phyloP scores from a whole-genome alignment of 257 asterid genomes.

The Primulina huaijiensis region DNA sequence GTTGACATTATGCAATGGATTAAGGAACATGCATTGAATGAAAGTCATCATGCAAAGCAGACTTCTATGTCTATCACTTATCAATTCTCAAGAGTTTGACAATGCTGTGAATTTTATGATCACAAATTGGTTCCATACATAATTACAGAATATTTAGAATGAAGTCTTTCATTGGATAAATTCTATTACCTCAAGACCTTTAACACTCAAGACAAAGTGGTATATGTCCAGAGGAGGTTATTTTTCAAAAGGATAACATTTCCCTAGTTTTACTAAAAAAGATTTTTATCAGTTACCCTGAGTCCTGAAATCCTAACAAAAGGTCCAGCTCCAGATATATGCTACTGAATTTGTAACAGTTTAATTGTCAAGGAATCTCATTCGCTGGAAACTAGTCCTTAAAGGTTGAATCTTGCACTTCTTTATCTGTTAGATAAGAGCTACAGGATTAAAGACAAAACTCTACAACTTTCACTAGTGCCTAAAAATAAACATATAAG shows the following conservation, averaged over 20 bases:
- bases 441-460: too few species aligned
- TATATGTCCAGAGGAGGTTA: not conserved
- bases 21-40: not conserved
- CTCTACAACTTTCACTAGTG: not conserved
- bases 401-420: too few species aligned
- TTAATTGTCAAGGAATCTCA: not conserved
- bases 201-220: not conserved
- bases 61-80: not conserved
- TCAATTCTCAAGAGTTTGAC: not conserved
- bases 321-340: not conserved
- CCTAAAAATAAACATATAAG: too few species aligned
- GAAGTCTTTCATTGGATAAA: not conserved
- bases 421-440: not conserved
- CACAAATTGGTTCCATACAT: not conserved
- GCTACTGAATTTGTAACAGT: not conserved
- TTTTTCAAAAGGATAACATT: too few species aligned
- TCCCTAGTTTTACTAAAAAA: not conserved
- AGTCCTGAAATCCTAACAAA: conserved; percentile 1
- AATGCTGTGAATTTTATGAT: not conserved
- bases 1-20: not conserved
- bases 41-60: not conserved
- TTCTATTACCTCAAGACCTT: not conserved
- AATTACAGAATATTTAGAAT: not conserved
- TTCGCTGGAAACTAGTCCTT: too few species aligned
- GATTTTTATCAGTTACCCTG: too few species aligned